phyloP scores from a whole-genome alignment of 768 basidiomycete genomes.

The Solioccasus polychromus region DNA sequence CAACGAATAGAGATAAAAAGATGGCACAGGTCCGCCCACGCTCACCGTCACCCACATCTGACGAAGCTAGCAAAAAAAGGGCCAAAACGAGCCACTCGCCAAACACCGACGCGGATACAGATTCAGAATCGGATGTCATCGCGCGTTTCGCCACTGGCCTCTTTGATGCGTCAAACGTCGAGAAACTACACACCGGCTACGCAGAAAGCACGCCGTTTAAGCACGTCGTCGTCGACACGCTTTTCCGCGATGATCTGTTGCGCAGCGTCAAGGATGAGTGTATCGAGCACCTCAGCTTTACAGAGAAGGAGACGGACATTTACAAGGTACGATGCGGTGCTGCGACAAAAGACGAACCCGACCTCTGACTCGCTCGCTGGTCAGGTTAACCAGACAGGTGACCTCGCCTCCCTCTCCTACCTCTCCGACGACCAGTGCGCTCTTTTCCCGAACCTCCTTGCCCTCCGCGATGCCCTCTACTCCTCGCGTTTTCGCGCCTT shows the following conservation, averaged over 20 bases:
- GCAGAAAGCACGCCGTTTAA: slow-evolving; percentile 67
- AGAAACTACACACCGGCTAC: slow-evolving; percentile 57
- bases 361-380: background rate
- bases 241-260: slow-evolving; percentile 84
- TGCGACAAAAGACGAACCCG: background rate
- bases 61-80: slow-evolving; percentile 31
- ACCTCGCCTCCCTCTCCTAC: slow-evolving; percentile 89
- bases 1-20: background rate
- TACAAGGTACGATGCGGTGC: slow-evolving; percentile 70
- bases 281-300: slow-evolving; percentile 71
- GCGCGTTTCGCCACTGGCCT: slow-evolving; percentile 39
- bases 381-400: slow-evolving; percentile 96
- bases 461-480: slow-evolving; percentile 90
- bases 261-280: slow-evolving; percentile 83
- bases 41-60: slow-evolving; percentile 39
- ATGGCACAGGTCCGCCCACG: slow-evolving; percentile 50
- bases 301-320: slow-evolving; percentile 97
- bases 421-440: slow-evolving; percentile 74
- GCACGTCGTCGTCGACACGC: slow-evolving; percentile 73
- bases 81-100: slow-evolving; percentile 38
- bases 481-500: slow-evolving; percentile 78
- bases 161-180: slow-evolving; percentile 55
- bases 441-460: slow-evolving; percentile 74
- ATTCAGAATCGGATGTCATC: slow-evolving; percentile 11
- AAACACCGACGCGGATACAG: slow-evolving; percentile 2